A percentile compares a stretch with the other conserved stretches of the same genome.
phyloP scores from a whole-genome alignment of 495 filamentous ascomycete species.

The Echria macrotheca region DNA sequence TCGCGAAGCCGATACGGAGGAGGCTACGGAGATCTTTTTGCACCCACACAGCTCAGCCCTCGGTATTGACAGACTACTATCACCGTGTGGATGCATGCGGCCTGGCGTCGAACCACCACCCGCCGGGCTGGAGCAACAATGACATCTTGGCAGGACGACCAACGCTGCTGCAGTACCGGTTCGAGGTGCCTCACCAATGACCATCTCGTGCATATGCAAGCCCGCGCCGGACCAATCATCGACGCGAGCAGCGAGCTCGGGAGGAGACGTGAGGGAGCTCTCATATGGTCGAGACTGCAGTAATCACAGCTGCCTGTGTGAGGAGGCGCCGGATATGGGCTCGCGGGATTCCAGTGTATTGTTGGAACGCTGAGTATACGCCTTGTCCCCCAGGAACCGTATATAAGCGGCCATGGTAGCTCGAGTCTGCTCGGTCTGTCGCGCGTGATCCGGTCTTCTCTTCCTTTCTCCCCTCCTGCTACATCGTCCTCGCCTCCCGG shows the following conservation, averaged over 20 bases:
- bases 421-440: too few species aligned
- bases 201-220: constrained; percentile 11
- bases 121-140: constrained; percentile 7
- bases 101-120: too few species aligned
- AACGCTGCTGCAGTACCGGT: constrained; percentile 6
- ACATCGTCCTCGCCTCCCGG: background rate
- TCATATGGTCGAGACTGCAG: constrained; percentile 8
- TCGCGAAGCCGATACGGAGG: too few species aligned
- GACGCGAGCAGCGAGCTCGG: background rate
- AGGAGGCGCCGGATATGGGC: background rate
- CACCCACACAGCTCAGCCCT: too few species aligned
- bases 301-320: background rate
- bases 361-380: background rate
- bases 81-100: too few species aligned
- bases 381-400: background rate
- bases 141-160: constrained; percentile 10
- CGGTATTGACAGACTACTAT: too few species aligned
- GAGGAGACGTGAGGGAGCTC: background rate
- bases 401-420: too few species aligned
- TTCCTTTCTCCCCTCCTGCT: background rate
- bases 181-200: constrained; percentile 1
- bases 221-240: constrained; percentile 7
- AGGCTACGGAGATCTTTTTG: too few species aligned
- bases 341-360: background rate
- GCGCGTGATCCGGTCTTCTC: background rate